These are phyloP conservation scores for Solidago caesia DNA, from an alignment of 129 eudicot species.

Conservation along the genomic window DNA sequence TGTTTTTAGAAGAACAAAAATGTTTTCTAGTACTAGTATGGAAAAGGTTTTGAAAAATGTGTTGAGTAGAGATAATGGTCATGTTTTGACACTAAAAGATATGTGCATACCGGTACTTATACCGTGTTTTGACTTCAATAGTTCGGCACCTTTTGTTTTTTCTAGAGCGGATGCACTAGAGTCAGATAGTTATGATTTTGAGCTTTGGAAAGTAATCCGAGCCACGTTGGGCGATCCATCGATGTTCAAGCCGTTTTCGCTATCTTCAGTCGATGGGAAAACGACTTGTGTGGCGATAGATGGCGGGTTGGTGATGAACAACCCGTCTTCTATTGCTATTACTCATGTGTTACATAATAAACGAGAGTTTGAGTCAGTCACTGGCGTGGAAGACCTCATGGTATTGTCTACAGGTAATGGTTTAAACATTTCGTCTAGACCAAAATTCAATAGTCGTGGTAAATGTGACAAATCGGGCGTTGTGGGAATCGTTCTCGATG, in stretches of 20 bases:
- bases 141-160: slow-evolving; percentile 93
- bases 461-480: slow-evolving; percentile 44
- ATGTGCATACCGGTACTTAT: slow-evolving; percentile 86
- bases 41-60: slow-evolving; percentile 49
- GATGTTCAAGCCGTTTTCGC: slow-evolving; percentile 61
- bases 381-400: slow-evolving; percentile 72
- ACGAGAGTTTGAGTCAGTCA: slow-evolving; percentile 73
- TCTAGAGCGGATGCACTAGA: slow-evolving; percentile 87
- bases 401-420: slow-evolving; percentile 82
- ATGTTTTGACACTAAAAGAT: slow-evolving; percentile 64
- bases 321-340: slow-evolving; percentile 80
- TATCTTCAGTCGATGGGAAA: slow-evolving; percentile 60
- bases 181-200: slow-evolving; percentile 71
- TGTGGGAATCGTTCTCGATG: slow-evolving; percentile 71
- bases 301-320: slow-evolving; percentile 92
- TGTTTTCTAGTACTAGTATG: slow-evolving; percentile 54
- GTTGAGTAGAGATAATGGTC: slow-evolving; percentile 59
- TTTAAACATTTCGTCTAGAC: slow-evolving; percentile 22
- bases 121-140: slow-evolving; percentile 80
- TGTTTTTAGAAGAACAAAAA: slow-evolving; percentile 40
- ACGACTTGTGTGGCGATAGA: slow-evolving; percentile 68
- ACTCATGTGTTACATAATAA: slow-evolving; percentile 87
- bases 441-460: slow-evolving; percentile 44
- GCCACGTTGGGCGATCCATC: slow-evolving; percentile 82
- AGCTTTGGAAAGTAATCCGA: slow-evolving; percentile 85